Conservation (phyloP, 345 rosid species). For the Camelina sativa region DNA sequence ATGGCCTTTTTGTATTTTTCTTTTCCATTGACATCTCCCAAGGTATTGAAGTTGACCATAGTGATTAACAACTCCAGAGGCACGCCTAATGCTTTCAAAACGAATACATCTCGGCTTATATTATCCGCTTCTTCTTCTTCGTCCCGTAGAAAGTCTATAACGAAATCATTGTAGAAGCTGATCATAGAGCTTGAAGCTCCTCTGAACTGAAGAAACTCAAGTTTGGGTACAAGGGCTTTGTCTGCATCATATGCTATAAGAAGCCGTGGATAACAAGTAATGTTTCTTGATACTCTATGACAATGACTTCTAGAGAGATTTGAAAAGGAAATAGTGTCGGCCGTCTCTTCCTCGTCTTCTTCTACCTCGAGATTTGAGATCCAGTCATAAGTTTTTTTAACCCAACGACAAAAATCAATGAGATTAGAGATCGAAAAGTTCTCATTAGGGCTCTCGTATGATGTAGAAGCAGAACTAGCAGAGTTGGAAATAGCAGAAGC, state of each 20-base stretch:
- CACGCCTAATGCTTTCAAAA: constrained; percentile 30
- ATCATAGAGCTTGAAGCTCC: constrained; percentile 23
- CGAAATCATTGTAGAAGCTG: constrained; percentile 1
- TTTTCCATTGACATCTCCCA: background rate
- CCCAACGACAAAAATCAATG: constrained; percentile 27
- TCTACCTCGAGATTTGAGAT: background rate
- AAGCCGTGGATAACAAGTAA: constrained; percentile 8
- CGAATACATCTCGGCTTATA: background rate
- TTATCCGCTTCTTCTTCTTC: background rate
- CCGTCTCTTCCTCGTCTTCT: background rate
- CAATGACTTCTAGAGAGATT: background rate
- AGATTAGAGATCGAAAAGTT: background rate
- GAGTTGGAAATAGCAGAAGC: background rate
- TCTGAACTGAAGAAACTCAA: constrained; percentile 32
- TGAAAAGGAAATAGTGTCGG: constrained; percentile 13
- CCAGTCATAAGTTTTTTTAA: constrained; percentile 3
- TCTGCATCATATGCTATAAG: constrained; percentile 10
- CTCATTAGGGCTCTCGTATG: background rate
- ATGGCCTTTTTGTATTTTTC: constrained; percentile 11
- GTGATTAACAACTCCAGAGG: constrained; percentile 10
- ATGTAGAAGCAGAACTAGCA: background rate
- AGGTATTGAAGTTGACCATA: background rate
- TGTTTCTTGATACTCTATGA: constrained; percentile 10
- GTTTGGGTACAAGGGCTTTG: constrained; percentile 36
- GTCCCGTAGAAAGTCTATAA: background rate